Base-by-base conservation (phyloP, 768 basidiomycete genomes). In the Mycena capillaripes region DNA sequence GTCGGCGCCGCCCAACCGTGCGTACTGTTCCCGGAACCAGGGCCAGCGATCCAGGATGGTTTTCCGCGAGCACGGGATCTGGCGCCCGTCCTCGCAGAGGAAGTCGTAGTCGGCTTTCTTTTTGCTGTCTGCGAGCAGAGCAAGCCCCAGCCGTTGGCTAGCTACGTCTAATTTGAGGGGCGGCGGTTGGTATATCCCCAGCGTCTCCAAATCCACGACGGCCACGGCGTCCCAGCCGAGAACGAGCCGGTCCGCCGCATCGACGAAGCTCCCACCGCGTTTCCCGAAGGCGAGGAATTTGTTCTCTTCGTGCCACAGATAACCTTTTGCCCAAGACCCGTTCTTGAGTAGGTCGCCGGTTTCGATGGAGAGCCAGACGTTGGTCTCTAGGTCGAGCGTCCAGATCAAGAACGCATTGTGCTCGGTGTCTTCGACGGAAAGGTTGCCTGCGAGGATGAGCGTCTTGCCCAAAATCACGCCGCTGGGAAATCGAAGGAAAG, bases 121-220 rank as follows among this genome's bases (percentile, higher is more conserved):
- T 11, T 19, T 25, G 11, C 12, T 50, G 10, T 66, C 46, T 8
- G 69, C 69, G 61, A 77, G 72, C 21, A 65, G 17, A 6, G 27
- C 58, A 12, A 77, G 70, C 3, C 69, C 68, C 21, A 57, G 65
- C 34, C 52, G 27, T 48, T 75, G 74, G 16, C 30, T 40, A 8
- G 57, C 42, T 12, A 29, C 32, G 12, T 73, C 69, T 23, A 73
- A 30, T 12, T 48, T 44, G 21, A 52, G 66, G 12, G 44, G 25
- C 2, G 76, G 76, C 6, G 76, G 74, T 12, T 77, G 76, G 34
- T 75, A 77, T 14, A 77, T 69, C 4, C 76, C 76, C 27, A 75
- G 27, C 48, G 70, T 65, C 56, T 75, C 74, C 10, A 77, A 40
- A 46, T 77, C 75, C 34, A 77, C 56, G 10, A 76, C 42, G 12